phyloP scores from a whole-genome alignment of 2,329 filamentous ascomycete species.

The Pseudogymnoascus sp. region DNA sequence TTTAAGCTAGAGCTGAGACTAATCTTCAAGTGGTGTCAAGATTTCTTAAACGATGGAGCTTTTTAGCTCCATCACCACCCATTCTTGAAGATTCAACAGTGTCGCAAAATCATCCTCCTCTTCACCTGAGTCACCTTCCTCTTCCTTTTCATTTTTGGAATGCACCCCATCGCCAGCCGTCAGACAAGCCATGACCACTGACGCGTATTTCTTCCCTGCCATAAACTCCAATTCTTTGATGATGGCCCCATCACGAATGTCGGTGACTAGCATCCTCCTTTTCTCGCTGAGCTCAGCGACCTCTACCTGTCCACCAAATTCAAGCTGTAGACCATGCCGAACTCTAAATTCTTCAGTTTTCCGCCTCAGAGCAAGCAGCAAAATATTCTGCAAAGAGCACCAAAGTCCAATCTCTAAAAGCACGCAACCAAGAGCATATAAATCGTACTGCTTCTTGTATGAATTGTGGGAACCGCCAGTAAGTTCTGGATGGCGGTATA shows the following conservation, averaged over 20 bases:
- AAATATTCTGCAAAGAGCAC: neutral
- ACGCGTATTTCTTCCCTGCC: neutral
- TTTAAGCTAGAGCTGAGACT: neutral
- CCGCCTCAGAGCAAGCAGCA: neutral
- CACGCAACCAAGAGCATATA: conserved; percentile 16
- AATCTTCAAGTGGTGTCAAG: neutral
- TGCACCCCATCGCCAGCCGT: neutral
- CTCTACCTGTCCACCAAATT: neutral
- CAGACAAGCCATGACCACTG: neutral
- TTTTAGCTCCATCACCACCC: neutral
- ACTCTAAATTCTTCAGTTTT: neutral
- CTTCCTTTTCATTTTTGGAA: neutral
- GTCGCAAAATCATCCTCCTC: neutral
- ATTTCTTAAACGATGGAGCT: neutral
- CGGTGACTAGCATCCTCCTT: neutral
- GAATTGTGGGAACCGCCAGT: conserved; percentile 1
- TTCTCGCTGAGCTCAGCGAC: neutral
- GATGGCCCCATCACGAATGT: neutral
- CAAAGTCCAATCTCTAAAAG: conserved; percentile 10
- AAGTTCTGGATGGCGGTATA: conserved; percentile 14
- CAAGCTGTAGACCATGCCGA: neutral
- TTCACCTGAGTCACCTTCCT: neutral
- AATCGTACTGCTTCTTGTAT: conserved; percentile 17
- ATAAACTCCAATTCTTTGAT: neutral
- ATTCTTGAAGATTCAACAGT: neutral